phyloP scores from a whole-genome alignment of 768 basidiomycete genomes.

The Termitomyces sp. region DNA sequence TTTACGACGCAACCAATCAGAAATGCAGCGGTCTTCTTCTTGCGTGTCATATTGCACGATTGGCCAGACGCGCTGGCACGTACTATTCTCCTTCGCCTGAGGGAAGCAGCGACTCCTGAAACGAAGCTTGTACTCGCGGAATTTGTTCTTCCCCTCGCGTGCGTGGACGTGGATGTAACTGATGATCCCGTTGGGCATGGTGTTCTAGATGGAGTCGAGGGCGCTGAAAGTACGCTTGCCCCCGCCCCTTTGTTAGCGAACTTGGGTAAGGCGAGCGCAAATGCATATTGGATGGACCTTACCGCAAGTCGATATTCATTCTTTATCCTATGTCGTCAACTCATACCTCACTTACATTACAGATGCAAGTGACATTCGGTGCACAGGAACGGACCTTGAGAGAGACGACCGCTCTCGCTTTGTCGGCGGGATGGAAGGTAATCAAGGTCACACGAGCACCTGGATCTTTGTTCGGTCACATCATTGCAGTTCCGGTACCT shows the following conservation, averaged over 20 bases:
- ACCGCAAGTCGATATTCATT: constrained; percentile 35
- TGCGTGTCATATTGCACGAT: constrained; percentile 72
- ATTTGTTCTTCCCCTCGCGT: constrained; percentile 65
- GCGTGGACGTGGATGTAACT: constrained; percentile 41
- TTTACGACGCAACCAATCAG: constrained; percentile 57
- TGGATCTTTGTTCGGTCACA: constrained; percentile 66
- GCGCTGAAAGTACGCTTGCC: constrained; percentile 48
- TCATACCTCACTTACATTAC: neutral
- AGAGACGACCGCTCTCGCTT: constrained; percentile 49
- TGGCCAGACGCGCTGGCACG: constrained; percentile 64
- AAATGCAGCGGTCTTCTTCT: constrained; percentile 58
- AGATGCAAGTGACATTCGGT: constrained; percentile 72
- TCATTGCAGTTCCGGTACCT: constrained; percentile 58
- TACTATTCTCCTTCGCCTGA: constrained; percentile 36
- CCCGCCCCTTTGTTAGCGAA: constrained; percentile 67
- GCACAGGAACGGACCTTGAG: constrained; percentile 66
- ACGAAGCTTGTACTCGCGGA: constrained; percentile 71
- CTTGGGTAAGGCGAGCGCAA: constrained; percentile 66
- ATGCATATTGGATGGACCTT: constrained; percentile 69
- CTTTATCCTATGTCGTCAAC: neutral
- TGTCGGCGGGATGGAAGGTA: constrained; percentile 60
- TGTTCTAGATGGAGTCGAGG: constrained; percentile 38
- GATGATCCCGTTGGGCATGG: constrained; percentile 14
- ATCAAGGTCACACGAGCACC: constrained; percentile 49
- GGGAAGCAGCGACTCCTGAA: constrained; percentile 41